A percentile compares a stretch with the other conserved stretches of the same genome.
Conservation (phyloP, 805 yeast genomes). For the Metschnikowia dekortorum region DNA sequence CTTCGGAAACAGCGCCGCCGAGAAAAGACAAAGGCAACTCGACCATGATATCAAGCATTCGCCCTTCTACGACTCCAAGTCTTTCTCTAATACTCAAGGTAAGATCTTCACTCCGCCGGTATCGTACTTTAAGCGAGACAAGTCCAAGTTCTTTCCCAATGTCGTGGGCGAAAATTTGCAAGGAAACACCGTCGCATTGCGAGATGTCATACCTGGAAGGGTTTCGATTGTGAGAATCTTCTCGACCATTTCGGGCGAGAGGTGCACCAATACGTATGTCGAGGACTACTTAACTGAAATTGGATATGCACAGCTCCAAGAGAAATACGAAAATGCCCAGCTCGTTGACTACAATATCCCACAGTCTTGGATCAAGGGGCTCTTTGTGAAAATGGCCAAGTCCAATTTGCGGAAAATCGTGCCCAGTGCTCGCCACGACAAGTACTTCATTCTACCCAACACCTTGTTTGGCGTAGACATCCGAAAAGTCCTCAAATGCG, state of each 20-base stretch:
- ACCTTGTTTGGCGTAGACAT: constrained; percentile 52
- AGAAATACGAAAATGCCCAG: constrained; percentile 52
- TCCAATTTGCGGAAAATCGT: constrained; percentile 40
- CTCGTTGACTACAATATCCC: constrained; percentile 74
- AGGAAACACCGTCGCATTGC: constrained; percentile 33
- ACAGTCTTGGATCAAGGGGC: constrained; percentile 66
- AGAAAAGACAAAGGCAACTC: constrained; percentile 33
- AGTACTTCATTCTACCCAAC: constrained; percentile 62
- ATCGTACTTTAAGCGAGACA: constrained; percentile 69
- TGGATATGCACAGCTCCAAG: constrained; percentile 38
- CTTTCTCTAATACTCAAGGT: constrained; percentile 63
- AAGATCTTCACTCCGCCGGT: constrained; percentile 80
- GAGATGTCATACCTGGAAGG: constrained; percentile 41
- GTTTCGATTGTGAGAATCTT: constrained; percentile 63
- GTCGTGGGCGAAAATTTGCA: constrained; percentile 52
- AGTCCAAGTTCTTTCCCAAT: constrained; percentile 79
- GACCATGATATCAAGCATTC: constrained; percentile 42
- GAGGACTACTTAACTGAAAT: constrained; percentile 38
- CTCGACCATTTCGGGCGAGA: constrained; percentile 67
- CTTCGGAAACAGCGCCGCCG: constrained; percentile 34
- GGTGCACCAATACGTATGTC: constrained; percentile 60
- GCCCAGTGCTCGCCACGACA: constrained; percentile 48
- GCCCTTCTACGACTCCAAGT: constrained; percentile 41
- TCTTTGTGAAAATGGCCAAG: constrained; percentile 46
- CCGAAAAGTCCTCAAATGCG: constrained; percentile 57